These are phyloP conservation scores for sunflower (Helianthus annuus) DNA, from an alignment of 129 eudicot genomes.

Conservation along the genomic window DNA sequence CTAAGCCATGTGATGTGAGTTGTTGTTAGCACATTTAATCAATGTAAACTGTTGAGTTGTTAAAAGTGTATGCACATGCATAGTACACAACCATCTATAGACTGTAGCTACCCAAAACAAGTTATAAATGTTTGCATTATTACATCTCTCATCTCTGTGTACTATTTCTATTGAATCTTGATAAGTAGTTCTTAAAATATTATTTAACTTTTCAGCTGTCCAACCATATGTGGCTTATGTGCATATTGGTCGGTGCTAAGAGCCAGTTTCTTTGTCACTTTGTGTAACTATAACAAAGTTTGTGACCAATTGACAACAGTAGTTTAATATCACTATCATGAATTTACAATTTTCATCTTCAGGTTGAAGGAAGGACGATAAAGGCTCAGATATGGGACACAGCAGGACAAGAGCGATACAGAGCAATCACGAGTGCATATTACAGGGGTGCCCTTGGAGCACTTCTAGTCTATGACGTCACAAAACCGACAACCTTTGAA, in stretches of 20 bases:
- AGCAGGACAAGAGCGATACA: conserved; percentile 92
- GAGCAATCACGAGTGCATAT: conserved; percentile 95
- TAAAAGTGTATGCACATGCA: conserved; percentile 15
- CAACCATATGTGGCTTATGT: too few species aligned
- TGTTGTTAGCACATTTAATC: background rate
- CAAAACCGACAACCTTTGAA: conserved; percentile 91
- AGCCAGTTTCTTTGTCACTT: background rate
- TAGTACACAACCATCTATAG: conserved; percentile 19
- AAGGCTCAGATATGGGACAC: conserved; percentile 99
- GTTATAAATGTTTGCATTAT: conserved; percentile 10
- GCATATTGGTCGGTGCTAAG: background rate
- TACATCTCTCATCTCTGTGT: conserved; percentile 16
- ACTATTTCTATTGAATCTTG: conserved; percentile 16
- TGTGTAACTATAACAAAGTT: background rate
- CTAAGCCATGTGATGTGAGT: conserved; percentile 26
- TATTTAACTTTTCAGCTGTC: too few species aligned
- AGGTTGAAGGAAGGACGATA: conserved; percentile 94
- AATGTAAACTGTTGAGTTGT: conserved; percentile 1
- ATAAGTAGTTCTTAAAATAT: background rate
- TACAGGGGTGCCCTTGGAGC: conserved; percentile 97
- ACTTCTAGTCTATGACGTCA: conserved; percentile 80
- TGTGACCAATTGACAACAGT: conserved; percentile 14
- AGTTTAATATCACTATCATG: conserved; percentile 2
- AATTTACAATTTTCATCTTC: conserved; percentile 10
- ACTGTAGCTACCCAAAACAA: background rate